Percentiles rank a stretch among this genome's conserved stretches.
phyloP scores from a whole-genome alignment of 2,329 filamentous ascomycete species.

The Ceratocystis cacaofunesta region DNA sequence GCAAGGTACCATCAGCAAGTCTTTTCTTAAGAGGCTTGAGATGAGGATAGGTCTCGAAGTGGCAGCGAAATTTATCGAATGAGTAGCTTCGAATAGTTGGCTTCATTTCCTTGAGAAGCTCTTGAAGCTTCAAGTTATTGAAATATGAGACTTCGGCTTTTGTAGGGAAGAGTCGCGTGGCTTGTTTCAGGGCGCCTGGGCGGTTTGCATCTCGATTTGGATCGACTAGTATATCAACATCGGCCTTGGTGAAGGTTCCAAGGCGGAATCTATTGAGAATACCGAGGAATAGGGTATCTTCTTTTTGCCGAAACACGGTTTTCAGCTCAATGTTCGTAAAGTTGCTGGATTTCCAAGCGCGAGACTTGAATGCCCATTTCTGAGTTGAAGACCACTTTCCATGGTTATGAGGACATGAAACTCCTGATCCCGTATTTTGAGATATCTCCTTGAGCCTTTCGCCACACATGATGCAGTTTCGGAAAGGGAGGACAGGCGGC shows the following conservation, averaged over 20 bases:
- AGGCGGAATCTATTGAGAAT: background rate
- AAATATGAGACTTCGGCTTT: background rate
- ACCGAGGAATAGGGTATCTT: background rate
- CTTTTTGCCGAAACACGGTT: background rate
- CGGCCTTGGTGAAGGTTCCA: background rate
- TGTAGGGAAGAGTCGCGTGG: background rate
- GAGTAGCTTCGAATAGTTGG: background rate
- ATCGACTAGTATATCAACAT: background rate
- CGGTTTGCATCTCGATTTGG: background rate
- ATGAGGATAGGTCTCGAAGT: background rate
- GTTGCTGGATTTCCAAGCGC: background rate
- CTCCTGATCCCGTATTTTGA: too few species aligned
- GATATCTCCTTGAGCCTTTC: background rate
- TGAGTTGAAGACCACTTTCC: background rate
- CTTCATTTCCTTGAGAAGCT: background rate
- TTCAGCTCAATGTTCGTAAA: background rate
- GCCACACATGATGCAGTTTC: background rate
- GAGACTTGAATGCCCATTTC: background rate
- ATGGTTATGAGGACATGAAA: background rate
- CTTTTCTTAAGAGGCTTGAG: background rate
- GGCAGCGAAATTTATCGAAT: background rate
- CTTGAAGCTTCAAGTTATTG: background rate
- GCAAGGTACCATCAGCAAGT: background rate
- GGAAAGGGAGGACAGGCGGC: background rate
- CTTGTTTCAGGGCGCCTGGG: background rate